Conservation (phyloP, 495 filamentous ascomycete genomes). For the Talaromyces thailandensis region DNA sequence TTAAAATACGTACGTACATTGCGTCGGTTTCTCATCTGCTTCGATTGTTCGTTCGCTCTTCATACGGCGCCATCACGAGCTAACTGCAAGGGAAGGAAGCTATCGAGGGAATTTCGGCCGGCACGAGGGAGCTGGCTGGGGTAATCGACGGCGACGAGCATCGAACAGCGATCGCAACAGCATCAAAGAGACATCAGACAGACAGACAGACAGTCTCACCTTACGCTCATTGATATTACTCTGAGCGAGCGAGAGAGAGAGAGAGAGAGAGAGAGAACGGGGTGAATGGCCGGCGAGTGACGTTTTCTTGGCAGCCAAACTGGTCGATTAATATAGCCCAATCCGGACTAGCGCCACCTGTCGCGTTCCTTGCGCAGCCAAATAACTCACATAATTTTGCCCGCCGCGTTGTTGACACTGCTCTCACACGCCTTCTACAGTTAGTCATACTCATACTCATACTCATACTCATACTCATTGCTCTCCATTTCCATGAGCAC, state of each 20-base stretch:
- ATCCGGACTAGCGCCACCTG: neutral
- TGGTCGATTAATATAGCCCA: slow-evolving; percentile 6
- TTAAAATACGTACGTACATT: neutral
- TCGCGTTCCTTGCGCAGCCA: neutral
- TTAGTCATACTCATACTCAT: too few relatives aligned
- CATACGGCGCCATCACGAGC: neutral
- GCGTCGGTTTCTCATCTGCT: neutral
- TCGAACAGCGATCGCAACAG: neutral
- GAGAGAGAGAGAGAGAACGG: neutral
- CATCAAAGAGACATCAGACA: neutral
- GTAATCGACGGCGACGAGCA: neutral
- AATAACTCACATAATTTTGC: neutral
- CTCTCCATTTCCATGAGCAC: slow-evolving; percentile 6
- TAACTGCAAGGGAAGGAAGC: neutral
- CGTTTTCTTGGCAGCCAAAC: neutral
- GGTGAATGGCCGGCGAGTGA: neutral
- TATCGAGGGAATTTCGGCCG: neutral
- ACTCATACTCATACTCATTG: neutral
- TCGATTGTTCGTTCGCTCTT: neutral
- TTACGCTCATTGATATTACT: too few relatives aligned
- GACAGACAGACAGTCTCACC: neutral
- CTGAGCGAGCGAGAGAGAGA: neutral
- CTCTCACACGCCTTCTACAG: too few relatives aligned
- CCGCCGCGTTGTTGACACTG: slow-evolving; percentile 1
- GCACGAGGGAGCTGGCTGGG: neutral